Conservation (phyloP, 2,329 filamentous ascomycete genomes). For the Aciculosporium take region DNA sequence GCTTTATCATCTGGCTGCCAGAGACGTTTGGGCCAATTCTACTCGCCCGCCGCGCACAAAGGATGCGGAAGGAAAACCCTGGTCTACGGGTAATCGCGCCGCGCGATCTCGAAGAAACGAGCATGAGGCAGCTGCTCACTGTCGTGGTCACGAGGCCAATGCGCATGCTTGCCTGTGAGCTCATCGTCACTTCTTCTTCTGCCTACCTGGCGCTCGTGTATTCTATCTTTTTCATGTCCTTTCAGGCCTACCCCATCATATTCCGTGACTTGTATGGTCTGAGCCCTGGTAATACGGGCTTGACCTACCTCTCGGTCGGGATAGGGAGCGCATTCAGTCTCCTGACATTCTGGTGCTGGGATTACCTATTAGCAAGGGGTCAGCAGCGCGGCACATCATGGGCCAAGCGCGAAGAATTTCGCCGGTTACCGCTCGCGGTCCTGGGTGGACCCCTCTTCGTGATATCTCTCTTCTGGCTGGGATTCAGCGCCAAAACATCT, state of each 20-base stretch:
- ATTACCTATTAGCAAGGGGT: constrained; percentile 42
- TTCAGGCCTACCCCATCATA: constrained; percentile 60
- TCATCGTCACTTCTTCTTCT: constrained; percentile 57
- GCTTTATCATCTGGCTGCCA: constrained; percentile 46
- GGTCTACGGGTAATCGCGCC: constrained; percentile 39
- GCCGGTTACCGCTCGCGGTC: constrained; percentile 57
- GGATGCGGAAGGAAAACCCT: constrained; percentile 41
- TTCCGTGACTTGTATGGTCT: constrained; percentile 51
- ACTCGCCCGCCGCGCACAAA: constrained; percentile 41
- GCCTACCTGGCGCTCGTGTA: constrained; percentile 60
- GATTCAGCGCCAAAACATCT: constrained; percentile 36
- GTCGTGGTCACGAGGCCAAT: constrained; percentile 57
- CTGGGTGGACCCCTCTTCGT: constrained; percentile 53
- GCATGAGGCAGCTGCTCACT: constrained; percentile 43
- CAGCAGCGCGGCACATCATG: constrained; percentile 36
- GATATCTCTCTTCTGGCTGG: constrained; percentile 48
- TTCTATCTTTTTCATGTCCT: constrained; percentile 54
- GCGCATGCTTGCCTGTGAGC: constrained; percentile 58
- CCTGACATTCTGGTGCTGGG: constrained; percentile 50
- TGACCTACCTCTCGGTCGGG: constrained; percentile 56
- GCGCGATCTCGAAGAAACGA: constrained; percentile 47
- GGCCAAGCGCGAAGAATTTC: constrained; percentile 49
- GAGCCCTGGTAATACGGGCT: constrained; percentile 46
- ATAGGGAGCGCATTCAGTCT: constrained; percentile 45
- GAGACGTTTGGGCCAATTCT: constrained; percentile 50